Base-by-base conservation (phyloP, 441 rosid species). In the Syzygium malaccense region DNA sequence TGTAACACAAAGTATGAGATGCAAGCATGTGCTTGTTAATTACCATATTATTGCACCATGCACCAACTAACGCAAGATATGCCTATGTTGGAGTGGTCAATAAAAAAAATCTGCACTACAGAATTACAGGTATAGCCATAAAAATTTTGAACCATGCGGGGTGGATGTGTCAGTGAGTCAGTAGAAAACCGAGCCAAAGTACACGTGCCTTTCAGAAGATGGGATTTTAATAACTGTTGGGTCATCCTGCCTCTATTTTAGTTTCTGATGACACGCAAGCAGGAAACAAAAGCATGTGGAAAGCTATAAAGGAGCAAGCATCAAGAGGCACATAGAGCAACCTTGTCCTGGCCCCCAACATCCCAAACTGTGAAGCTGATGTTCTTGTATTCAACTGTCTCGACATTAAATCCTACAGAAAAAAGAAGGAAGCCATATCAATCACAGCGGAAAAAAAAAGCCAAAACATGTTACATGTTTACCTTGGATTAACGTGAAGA, bases 281-380 rank as follows among this genome's bases (percentile, higher is more conserved):
- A 37, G n/a, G n/a, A 75, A 85, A 51, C 56, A 55, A 79, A 48
- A 30, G 48, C 48, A 87, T 49, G 49, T 7, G 12, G 18, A 64
- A 66, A 66, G 75, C 75, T 17, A 66, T n/a, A 85, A 30, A 85
- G 37, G 48, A 51, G 55, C 12, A 28, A 54, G 28, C n/a, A 75
- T 37, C n/a, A 23, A 75, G 83, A 75, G 83, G 83, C 4, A 41
- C 51, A 75, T 20, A 37, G 14, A 75, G 49, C 28, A 86, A 93
- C 93, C 93, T 93, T 93, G 91, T 93, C 94, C 88, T 93, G 94
- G 87, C 93, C 94, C 75, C 94, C 94, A 19, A 93, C 93, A 90
- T 91, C 94, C 94, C 94, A 93, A 68, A 93, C 92, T 54, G 92
- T 91, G 88, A 92, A 91, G 91, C 94, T 92, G 86, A 91, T 92